phyloP scores from a whole-genome alignment of 805 yeast species.

The Wickerhamomyces pijperi region DNA sequence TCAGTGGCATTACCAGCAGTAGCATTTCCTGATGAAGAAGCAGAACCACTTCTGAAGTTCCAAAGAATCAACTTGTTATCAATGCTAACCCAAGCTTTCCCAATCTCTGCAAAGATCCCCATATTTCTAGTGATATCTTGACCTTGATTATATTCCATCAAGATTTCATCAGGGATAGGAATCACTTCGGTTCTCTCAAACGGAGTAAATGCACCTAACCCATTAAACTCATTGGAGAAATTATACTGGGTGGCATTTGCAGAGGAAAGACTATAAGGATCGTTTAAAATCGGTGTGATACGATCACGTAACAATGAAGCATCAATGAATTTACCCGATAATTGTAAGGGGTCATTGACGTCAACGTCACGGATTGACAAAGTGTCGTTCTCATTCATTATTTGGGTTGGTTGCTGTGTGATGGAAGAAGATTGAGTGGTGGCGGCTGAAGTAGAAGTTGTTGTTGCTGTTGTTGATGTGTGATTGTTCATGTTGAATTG shows the following conservation, averaged over 20 bases:
- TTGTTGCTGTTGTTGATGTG: too few relatives aligned
- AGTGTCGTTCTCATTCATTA: slow-evolving; percentile 19
- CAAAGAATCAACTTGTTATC: slow-evolving; percentile 78
- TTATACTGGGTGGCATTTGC: slow-evolving; percentile 58
- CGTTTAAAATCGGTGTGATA: slow-evolving; percentile 45
- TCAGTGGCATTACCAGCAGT: too few relatives aligned
- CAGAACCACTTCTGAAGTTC: slow-evolving; percentile 48
- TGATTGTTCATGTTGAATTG: too few relatives aligned
- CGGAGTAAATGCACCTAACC: slow-evolving; percentile 48
- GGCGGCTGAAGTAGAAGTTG: too few relatives aligned
- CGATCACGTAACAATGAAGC: slow-evolving; percentile 47
- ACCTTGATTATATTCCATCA: slow-evolving; percentile 58
- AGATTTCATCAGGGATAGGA: slow-evolving; percentile 71
- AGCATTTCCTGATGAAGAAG: too few relatives aligned
- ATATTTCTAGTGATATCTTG: slow-evolving; percentile 52
- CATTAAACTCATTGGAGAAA: slow-evolving; percentile 39
- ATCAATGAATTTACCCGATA: slow-evolving; percentile 56
- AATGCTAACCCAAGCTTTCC: slow-evolving; percentile 75
- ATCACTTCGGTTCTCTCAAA: slow-evolving; percentile 62
- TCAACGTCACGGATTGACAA: slow-evolving; percentile 21
- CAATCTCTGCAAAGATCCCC: slow-evolving; percentile 76
- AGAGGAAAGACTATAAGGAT: slow-evolving; percentile 24
- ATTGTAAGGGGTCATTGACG: slow-evolving; percentile 27
- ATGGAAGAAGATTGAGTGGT: too few relatives aligned
- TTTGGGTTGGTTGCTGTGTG: neutral